Evolutionary conservation across 305 asterid genomes (phyloP), one percentile per base, ranked within the genome.

Genomic region (Salvia sclarea): DNA sequence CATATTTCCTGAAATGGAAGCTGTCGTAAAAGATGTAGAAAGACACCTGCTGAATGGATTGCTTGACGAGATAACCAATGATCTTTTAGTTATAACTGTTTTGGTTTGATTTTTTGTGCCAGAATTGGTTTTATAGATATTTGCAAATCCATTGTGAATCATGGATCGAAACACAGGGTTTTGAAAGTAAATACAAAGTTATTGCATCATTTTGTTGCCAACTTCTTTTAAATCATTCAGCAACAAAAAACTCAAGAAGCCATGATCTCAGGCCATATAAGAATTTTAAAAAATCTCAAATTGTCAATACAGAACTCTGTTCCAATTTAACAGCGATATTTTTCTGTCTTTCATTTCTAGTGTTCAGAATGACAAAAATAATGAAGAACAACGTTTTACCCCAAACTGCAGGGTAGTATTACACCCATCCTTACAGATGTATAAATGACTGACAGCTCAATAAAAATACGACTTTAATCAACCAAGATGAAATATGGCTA

Each of bases 41-140:
- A 83, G 77, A 57, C 83, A 78, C 68, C 66, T 88, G 85, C 69
- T 88, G 68, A 87, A 87, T 72, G 88, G 85, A 35, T 80, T 91
- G 72, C 76, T 91, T 25, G 84, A 91, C n/a, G 97, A 91, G 73
- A 76, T 91, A 69, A 73, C 90, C 11, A 61, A 55, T 1, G 93
- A 91, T 48, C 75, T 91, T 28, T 59, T 82, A 24, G 61, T 58
- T 52, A 21, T 82, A 44, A 61, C 72, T 31, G 75, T 79, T 78
- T 74, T 57, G 10, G 76, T 65, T 71, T 80, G 87, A 88, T 68
- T 72, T 28, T 45, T 59, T 61, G 65, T 52, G 62, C 38, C 14
- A 37, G 12, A 14, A 28, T 22, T 48, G 67, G 38, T 54, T 64
- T 74, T 77, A 61, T 63, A 66, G 78, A 28, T 40, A 22, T 52